Base-by-base conservation (phyloP, 2,329 filamentous ascomycete genomes). In the Didymosphaeria variabile region DNA sequence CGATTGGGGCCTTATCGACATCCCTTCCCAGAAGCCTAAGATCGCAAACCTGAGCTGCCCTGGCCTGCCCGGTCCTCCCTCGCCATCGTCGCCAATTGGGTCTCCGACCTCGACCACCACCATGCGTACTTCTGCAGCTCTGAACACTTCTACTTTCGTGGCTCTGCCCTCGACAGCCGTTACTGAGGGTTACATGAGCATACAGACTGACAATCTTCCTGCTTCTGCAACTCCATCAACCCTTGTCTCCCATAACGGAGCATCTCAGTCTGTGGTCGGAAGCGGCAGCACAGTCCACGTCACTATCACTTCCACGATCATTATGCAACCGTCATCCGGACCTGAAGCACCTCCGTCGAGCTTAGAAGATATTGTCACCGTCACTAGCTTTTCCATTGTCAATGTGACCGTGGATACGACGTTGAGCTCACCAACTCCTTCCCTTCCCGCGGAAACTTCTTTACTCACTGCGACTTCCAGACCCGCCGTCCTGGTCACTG, bases 1-100 rank as follows among this genome's bases (percentile, higher is more conserved):
- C 12, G 72, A 75, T 54, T 75, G 71, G 72, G 71, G 67, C 2
- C 44, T 75, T 2, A 44, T 76, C 15, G 68, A 76, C 40, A 42
- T 42, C 2, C 8, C 29, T 5, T 59, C 66, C 3, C 56, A 64
- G 40, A 50, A 64, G 55, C 63, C 67, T 34, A 62, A 66, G 1
- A 69, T 73, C 29, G 61, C 54, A n/a, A 58, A 72, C 26, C 17
- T 73, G 52, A 67, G 62, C 31, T 74, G 72, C 29, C 61, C 64
- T 23, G 57, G 46, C 9, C 9, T 32, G 4, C 38, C 40, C 12
- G 42, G 38, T 5, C 36, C 44, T 23, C 8, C 31, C n/a, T 13
- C 44, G 19, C 4, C 21, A 13, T 31, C 44, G 12, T 19, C 57
- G 19, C 15, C 42, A 21, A 6, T 17, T 8, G 21, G 7, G n/a